A percentile compares a stretch with the other conserved stretches of the same genome.
Evolutionary conservation across 2,329 filamentous ascomycete species (phyloP).

Genomic region (Aureobasidium melanogenum): DNA sequence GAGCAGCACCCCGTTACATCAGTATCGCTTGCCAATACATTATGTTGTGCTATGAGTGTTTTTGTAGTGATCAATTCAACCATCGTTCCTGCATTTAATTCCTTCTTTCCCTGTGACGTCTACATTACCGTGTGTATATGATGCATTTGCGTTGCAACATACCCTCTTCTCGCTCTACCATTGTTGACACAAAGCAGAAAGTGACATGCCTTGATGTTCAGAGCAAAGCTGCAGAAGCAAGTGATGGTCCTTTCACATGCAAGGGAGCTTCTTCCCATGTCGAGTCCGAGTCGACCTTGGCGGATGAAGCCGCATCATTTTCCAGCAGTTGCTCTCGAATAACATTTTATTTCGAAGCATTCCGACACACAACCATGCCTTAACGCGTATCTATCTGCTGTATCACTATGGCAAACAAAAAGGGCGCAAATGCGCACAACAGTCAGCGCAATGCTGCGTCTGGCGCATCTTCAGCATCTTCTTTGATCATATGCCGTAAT

Average conservation of each 20-base stretch:
- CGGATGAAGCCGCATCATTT: not conserved
- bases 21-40: not conserved
- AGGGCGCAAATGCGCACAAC: constrained; percentile 16
- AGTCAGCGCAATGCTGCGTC: constrained; percentile 15
- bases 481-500: constrained; percentile 56
- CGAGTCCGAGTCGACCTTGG: not conserved
- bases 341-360: not conserved
- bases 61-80: not conserved
- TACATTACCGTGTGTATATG: not conserved
- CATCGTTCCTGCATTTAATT: not conserved
- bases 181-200: not conserved
- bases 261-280: not conserved
- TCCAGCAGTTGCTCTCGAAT: not conserved
- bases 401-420: constrained; percentile 26
- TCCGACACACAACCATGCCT: not conserved
- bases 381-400: not conserved
- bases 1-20: not conserved
- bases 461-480: constrained; percentile 34
- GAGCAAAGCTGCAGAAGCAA: not conserved
- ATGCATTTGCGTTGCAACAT: not conserved
- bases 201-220: too few relatives aligned
- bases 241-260: not conserved
- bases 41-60: not conserved
- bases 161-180: too few relatives aligned
- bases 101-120: not conserved